These are phyloP conservation scores for Lyophyllum semitale DNA, from an alignment of 768 basidiomycete genomes.

Conservation along the genomic window DNA sequence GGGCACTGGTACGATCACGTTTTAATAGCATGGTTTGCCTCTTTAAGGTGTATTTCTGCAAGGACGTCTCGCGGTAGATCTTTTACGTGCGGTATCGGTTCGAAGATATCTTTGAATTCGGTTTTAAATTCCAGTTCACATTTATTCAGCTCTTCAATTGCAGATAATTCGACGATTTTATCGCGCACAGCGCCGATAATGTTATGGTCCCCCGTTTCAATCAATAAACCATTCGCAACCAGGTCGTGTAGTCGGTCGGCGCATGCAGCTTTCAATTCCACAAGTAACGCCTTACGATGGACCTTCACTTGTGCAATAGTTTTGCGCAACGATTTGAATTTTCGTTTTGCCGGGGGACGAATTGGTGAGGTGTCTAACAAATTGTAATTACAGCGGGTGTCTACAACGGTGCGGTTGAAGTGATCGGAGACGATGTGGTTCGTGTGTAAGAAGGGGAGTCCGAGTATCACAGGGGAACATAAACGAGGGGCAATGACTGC, in stretches of 20 bases:
- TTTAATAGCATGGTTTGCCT: constrained; percentile 25
- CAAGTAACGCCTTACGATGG: neutral
- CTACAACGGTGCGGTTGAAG: constrained; percentile 6
- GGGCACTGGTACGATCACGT: constrained; percentile 31
- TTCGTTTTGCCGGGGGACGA: too few species aligned
- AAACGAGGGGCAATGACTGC: neutral
- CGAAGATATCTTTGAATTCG: constrained; percentile 24
- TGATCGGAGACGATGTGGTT: constrained; percentile 37
- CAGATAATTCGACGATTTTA: neutral
- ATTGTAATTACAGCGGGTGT: constrained; percentile 8
- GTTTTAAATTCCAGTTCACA: constrained; percentile 2
- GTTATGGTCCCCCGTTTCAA: neutral
- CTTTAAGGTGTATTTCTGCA: too few species aligned
- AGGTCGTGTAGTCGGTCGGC: neutral
- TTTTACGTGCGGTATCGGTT: too few species aligned
- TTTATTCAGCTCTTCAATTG: neutral
- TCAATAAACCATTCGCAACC: neutral
- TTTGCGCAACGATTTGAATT: too few species aligned
- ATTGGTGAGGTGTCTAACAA: neutral
- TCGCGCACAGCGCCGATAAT: neutral
- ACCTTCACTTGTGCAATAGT: too few species aligned
- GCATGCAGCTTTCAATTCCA: neutral
- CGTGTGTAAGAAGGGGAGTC: constrained; percentile 3
- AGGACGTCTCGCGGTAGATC: too few species aligned
- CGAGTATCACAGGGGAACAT: constrained; percentile 1